Conservation (phyloP, 2,329 filamentous ascomycete genomes). For the Ilyonectria destructans region DNA sequence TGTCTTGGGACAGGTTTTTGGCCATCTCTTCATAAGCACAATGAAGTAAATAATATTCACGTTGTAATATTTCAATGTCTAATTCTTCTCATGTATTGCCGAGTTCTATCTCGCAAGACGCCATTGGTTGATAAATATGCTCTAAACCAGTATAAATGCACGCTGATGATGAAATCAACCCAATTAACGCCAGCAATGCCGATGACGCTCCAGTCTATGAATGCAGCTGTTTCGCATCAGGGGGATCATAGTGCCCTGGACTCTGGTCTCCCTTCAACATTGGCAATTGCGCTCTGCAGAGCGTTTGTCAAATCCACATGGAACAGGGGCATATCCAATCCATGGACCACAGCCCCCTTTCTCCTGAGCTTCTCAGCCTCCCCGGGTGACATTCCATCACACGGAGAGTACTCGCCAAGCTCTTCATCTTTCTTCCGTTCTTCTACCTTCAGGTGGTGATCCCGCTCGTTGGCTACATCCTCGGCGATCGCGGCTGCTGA, state of each 20-base stretch:
- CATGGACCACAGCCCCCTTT: conserved; percentile 80
- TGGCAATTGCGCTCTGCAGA: conserved; percentile 88
- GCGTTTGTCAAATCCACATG: conserved; percentile 94
- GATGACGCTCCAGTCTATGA: conserved; percentile 10
- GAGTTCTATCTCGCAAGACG: not conserved
- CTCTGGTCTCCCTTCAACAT: conserved; percentile 74
- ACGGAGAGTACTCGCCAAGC: conserved; percentile 30
- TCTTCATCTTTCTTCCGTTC: conserved; percentile 54
- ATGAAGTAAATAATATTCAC: not conserved
- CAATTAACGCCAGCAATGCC: conserved; percentile 22
- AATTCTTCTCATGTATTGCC: conserved; percentile 2
- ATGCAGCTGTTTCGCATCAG: not conserved
- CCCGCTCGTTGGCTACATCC: conserved; percentile 66
- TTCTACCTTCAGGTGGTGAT: conserved; percentile 50
- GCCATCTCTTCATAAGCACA: not conserved
- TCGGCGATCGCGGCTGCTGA: conserved; percentile 82
- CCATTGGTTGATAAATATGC: not conserved
- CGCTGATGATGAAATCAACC: conserved; percentile 20
- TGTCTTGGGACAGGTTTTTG: not conserved
- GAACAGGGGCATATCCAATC: conserved; percentile 93
- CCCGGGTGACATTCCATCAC: conserved; percentile 41
- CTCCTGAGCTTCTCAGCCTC: conserved; percentile 59
- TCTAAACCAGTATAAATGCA: conserved; percentile 11
- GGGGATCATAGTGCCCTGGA: conserved; percentile 28
- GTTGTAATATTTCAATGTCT: not conserved